Base-by-base conservation (phyloP, 148 eudicot genomes). In the Salicornia ramosissima region DNA sequence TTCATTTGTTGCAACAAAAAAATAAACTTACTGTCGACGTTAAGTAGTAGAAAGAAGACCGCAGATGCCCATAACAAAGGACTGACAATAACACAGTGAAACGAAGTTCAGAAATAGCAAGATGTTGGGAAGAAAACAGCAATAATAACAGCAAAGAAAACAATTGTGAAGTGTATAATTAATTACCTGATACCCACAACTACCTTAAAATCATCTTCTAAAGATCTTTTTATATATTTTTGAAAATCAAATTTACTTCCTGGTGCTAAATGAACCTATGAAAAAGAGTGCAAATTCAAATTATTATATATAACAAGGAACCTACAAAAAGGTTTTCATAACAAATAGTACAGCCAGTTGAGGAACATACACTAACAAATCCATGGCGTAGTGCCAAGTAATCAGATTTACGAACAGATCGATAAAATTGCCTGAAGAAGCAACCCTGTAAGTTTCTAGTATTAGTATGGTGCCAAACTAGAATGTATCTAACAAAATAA, bases 131-230 rank as follows among this genome's bases (percentile, higher is more conserved):
- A 1, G 21, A 15, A 60, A 45, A 42, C 21, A 52, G 6, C 28
- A 74, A 46, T 7, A 14, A 24, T 39, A 46, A 26, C 21, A 74
- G 42, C 13, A 61, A 70, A 36, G 42, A 2, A 22, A 43, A 36
- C 6, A 42, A 1, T 18, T 14, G 10, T 13, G 9, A 15, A 61
- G 9, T n/a, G 25, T 1, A 60, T 39, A 29, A n/a, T n/a, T 30
- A 16, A 51, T 72, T 78, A 94, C 98, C 92, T 91, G 74, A 94
- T 87, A 60, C 99, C 99, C 26, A 94, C 97, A 70, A 94, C 82
- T 50, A 89, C 93, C 82, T 94, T 94, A 73, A 87, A 94, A 85
- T 94, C 99, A 36, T 94, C 99, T 89, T 94, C 99, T 31, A 94
- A 73, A 10, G 99, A 94, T 69, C 99, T 87, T 80, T 88, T 88